A percentile compares a stretch with the other conserved stretches of the same genome.
phyloP scores from a whole-genome alignment of 2,329 filamentous ascomycete genomes.

The Alternaria longipes region DNA sequence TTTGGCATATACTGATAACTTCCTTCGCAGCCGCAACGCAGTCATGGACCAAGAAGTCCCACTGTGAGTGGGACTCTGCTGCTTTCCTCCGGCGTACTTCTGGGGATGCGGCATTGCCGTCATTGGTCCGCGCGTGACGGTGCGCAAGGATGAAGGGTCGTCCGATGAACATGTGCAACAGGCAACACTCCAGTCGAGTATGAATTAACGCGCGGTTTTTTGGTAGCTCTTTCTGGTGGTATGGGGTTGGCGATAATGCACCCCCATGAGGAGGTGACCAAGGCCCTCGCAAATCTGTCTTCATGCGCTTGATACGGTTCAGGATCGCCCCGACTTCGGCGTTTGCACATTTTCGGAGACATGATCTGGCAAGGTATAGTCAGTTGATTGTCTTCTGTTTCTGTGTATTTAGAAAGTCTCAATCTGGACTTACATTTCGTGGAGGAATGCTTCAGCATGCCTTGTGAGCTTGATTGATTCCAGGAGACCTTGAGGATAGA shows the following conservation, averaged over 20 bases:
- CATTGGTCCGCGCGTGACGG: conserved; percentile 11
- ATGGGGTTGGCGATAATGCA: neutral
- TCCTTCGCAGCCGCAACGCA: conserved; percentile 20
- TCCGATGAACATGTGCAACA: conserved; percentile 25
- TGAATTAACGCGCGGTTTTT: conserved; percentile 11
- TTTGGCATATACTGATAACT: conserved; percentile 16
- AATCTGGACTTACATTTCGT: conserved; percentile 15
- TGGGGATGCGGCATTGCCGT: neutral
- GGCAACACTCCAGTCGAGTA: conserved; percentile 18
- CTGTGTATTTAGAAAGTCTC: neutral
- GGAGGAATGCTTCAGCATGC: conserved; percentile 16
- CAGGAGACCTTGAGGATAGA: conserved; percentile 8
- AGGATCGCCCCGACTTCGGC: conserved; percentile 13
- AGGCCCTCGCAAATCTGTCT: conserved; percentile 6
- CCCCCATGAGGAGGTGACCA: conserved; percentile 5
- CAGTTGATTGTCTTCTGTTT: neutral
- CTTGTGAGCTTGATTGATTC: conserved; percentile 17
- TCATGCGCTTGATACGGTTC: conserved; percentile 14
- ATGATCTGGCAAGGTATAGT: conserved; percentile 3
- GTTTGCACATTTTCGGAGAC: conserved; percentile 15
- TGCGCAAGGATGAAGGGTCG: conserved; percentile 24
- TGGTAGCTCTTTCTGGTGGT: neutral
- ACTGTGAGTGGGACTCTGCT: neutral
- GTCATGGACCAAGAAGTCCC: conserved; percentile 19
- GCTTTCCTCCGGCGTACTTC: neutral